Evolutionary conservation across 1,139 yeast genomes (phyloP), one percentile per base, ranked within the genome.

Genomic region (Yamadazyma trypodendri): DNA sequence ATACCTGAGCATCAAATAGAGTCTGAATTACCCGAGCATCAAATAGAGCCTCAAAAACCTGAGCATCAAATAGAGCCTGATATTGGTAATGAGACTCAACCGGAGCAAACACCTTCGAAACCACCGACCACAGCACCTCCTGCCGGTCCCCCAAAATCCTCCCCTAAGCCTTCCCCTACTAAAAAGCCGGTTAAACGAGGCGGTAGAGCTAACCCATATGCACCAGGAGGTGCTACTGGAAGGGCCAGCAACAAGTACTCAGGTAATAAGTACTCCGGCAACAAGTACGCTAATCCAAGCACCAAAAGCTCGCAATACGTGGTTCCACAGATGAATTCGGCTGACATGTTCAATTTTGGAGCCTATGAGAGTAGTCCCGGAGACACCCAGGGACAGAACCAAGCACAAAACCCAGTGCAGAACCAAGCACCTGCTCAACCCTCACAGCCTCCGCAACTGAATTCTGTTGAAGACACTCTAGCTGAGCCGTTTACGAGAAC

Each of bases 281-380:
- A 36, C 10, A 35, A 21, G 22, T 41, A 41, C 25, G 36, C 31
- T 10, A 41, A 41, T 17, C 27, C 33, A 10, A 36, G 16, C 17
- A 32, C 36, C 3, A n/a, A 32, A 7, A 10, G 20, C 17, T 28
- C 28, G 4, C 31, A 24, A 12, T 35, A 43, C 17, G 41, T 29
- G 11, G 39, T 32, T 5, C 46, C 50, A 8, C 37, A 37, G 28
- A 15, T 36, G 15, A 57, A 53, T 17, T 28, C 41, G 2, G 36
- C 41, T 22, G 66, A 72, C 21, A 74, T 79, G 77, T 73, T 73
- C 41, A 60, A 51, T 13, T 51, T 24, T 31, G 35, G 25, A 6
- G 23, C 21, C 27, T 18, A 22, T 17, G 37, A 22, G 16, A 32
- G 21, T 4, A 10, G 12, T n/a, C n/a, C n/a, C n/a, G n/a, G n/a